Evolutionary conservation across 176 grass and related monocot genomes (phyloP), one percentile per base, ranked within the genome.

Genomic region (Ampelocalamus luodianensis): DNA sequence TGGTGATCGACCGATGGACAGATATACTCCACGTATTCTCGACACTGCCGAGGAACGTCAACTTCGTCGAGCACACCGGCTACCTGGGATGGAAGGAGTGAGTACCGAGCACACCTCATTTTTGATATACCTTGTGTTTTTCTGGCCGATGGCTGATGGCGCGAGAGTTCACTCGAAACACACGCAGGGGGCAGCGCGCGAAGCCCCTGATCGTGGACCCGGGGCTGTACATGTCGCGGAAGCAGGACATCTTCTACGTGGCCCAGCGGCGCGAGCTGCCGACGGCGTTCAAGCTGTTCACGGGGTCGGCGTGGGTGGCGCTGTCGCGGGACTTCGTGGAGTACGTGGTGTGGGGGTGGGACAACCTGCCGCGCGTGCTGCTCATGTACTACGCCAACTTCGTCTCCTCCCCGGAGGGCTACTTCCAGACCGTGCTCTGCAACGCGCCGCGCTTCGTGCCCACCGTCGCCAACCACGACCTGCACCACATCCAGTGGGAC

Each of bases 301-400:
- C 93, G 26, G 96, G 96, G 46, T 94, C 96, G 5, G 96, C 96
- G 17, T 99, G 96, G 96, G 76, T 94, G 42, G 96, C 78, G 1
- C 87, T 99, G 26, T 82, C 83, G 8, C 91, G 90, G 0, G 93
- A 89, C 37, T 94, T 99, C 64, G 91, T 87, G 6, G 96, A 94
- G 80, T 99, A 91, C 88, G 90, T 90, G 44, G 86, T 96, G 70
- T 91, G 86, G 96, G 96, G 96, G 3, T 99, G 96, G 96, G 96
- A 99, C 91, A 99, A 99, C 83, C 90, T 99, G 32, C 96, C 96
- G 1, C 90, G 96, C 1, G 84, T 81, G 16, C 91, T 99, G 38
- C 96, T 99, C 86, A 99, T 99, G 96, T 99, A 99, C 93, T 99
- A 99, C 90, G 44, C 91, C 27, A 99, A 99, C 88, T 99, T 99